Evolutionary conservation across 2,329 filamentous ascomycete species (phyloP), one percentile per base, ranked within the genome.

Genomic region (Cladosporium sp.): DNA sequence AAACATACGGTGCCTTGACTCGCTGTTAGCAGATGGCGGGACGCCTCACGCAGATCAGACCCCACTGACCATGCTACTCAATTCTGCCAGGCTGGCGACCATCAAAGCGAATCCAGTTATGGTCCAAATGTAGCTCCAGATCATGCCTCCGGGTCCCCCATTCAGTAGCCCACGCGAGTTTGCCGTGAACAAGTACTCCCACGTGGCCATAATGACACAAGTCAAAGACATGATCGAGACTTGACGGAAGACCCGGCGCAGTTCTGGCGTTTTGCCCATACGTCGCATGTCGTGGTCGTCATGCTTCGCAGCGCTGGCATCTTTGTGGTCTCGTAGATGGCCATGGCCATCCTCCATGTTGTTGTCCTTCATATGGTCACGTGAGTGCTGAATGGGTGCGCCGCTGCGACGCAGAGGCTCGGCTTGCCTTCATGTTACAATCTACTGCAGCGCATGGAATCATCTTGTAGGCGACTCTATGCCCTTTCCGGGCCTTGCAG

Each of bases 11-110:
- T 53, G 49, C 49, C 49, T 53, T 18, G 26, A 53, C 16, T 26
- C 49, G 25, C 49, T 30, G 49, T 53, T 28, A 53, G 49, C 49
- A n/a, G 28, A 28, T 28, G 28, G 28, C 28, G 7, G 18, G 18
- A 53, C 8, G 25, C 49, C 26, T 53, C 7, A 30, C 49, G 16
- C 26, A 30, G 16, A 53, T 53, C 26, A 32, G 3, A n/a, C n/a
- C 26, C 16, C 25, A 53, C 49, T 43, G 16, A 48, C 59, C 59
- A 62, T 62, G 59, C 59, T 62, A 18, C 36, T 48, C 59, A 62
- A 30, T 32, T 62, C 59, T 13, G 59, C 59, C 43, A 59, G 26
- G 25, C 36, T 46, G 25, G 34, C 57, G 3, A 59, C 43, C 43
- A 48, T 48, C 23, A 59, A 48, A 13, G 11, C 25, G 23, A 59